Conservation (phyloP, 2,329 filamentous ascomycete species). For the Epicoccum sorghinum region DNA sequence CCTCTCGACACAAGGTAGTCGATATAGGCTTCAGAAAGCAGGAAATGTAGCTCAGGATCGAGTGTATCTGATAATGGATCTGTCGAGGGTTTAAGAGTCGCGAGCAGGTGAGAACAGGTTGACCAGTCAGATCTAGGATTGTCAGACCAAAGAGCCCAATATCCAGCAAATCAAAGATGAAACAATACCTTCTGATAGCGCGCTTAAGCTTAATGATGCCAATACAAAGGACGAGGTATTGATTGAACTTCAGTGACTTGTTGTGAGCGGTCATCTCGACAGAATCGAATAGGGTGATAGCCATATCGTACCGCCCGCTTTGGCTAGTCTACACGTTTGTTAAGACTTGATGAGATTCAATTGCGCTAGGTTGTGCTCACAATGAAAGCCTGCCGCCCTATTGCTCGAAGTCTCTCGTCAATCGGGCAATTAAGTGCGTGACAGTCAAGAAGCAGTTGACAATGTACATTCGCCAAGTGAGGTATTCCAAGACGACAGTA, state of each 20-base stretch:
- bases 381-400: constrained; percentile 71
- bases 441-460: constrained; percentile 77
- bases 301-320: constrained; percentile 73
- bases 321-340: constrained; percentile 57
- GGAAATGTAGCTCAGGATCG: constrained; percentile 65
- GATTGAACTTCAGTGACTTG: constrained; percentile 77
- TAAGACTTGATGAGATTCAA: neutral
- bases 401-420: constrained; percentile 79
- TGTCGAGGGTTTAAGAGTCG: constrained; percentile 59
- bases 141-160: constrained; percentile 8
- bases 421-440: constrained; percentile 69
- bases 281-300: constrained; percentile 64
- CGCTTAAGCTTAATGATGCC: constrained; percentile 69
- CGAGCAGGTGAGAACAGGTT: constrained; percentile 62
- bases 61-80: constrained; percentile 47
- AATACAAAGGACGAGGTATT: constrained; percentile 72
- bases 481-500: constrained; percentile 75
- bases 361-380: constrained; percentile 34
- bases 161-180: neutral
- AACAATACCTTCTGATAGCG: constrained; percentile 60
- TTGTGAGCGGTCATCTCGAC: constrained; percentile 68
- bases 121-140: constrained; percentile 59
- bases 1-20: constrained; percentile 63
- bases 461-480: constrained; percentile 65
- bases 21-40: constrained; percentile 65